Conservation (phyloP, 73 alveolate genomes). For the Loxodes magnus region DNA sequence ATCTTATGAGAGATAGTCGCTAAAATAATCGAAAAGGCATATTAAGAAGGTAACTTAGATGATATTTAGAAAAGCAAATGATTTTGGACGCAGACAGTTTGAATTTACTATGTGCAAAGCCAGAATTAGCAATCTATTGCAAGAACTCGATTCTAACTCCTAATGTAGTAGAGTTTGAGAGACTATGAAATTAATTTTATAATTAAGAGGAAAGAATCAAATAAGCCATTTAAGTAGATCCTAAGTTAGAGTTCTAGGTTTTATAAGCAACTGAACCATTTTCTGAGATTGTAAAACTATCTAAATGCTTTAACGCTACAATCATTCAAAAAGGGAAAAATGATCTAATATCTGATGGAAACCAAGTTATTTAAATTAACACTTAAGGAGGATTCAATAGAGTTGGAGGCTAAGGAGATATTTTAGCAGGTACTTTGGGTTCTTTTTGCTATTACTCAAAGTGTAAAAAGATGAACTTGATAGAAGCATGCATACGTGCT, state of each 20-base stretch:
- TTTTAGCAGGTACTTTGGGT: slow-evolving; percentile 77
- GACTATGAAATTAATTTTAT: slow-evolving; percentile 50
- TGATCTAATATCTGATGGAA: slow-evolving; percentile 91
- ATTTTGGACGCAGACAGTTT: slow-evolving; percentile 94
- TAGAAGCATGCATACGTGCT: slow-evolving; percentile 55
- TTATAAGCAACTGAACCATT: slow-evolving; percentile 11
- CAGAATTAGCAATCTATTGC: slow-evolving; percentile 9
- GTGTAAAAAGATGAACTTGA: slow-evolving; percentile 1
- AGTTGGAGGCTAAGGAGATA: slow-evolving; percentile 97
- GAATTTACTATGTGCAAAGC: slow-evolving; percentile 38
- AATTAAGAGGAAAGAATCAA: slow-evolving; percentile 19
- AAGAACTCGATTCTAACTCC: slow-evolving; percentile 80
- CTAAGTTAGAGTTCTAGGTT: slow-evolving; percentile 8
- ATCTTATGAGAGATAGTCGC: slow-evolving; percentile 32
- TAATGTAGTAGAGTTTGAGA: slow-evolving; percentile 71
- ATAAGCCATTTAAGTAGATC: slow-evolving; percentile 20
- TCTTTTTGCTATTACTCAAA: slow-evolving; percentile 37
- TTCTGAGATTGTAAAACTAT: slow-evolving; percentile 31
- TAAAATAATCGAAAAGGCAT: slow-evolving; percentile 16
- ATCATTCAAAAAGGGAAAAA: slow-evolving; percentile 72
- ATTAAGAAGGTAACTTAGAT: slow-evolving; percentile 28
- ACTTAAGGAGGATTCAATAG: slow-evolving; percentile 68
- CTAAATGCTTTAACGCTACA: slow-evolving; percentile 36
- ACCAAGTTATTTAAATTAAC: slow-evolving; percentile 39
- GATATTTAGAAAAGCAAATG: slow-evolving; percentile 25